Base-by-base conservation (phyloP, 768 basidiomycete species). In the Paxillus involutus region DNA sequence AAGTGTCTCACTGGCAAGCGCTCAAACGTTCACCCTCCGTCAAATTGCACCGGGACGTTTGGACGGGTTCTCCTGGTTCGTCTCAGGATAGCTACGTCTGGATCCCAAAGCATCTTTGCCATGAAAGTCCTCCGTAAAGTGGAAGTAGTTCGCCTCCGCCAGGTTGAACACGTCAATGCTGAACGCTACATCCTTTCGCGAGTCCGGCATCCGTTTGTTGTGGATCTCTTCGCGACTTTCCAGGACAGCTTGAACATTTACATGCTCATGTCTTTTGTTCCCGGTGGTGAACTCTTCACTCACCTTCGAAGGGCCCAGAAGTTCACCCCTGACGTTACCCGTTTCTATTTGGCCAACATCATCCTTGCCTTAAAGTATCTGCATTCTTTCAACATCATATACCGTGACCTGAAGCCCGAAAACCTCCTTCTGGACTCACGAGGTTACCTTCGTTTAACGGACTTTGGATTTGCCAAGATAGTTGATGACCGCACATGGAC, bases 401-500 rank as follows among this genome's bases (percentile, higher is more conserved):
- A 98, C 73, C 92, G 96, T 42, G 96, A 98, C 72, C 82, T 99
- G 61, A 98, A 99, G 72, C 97, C 97, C 14, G 97, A 99, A 72
- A 99, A 99, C 65, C 83, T 99, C n/a, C 83, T 99, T 37, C 78
- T 99, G 49, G 97, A 97, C 67, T 85, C 90, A 19, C 83, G 88
- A 37, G 97, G 97, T 6, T 98, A 98, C 66, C 81, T 96, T 59
- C 90, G 93, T 33, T 84, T 98, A 55, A 96, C 95, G 19, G 97
- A 99, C 74, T 99, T 98, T 71, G 96, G 96, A 6, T 98, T 99
- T 68, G 94, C 97, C 35, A 98, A 98, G 72, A 86, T 94, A 52
- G 94, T 98, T 40, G 92, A 95, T 59, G 96, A 98, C 69, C 89
- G 95, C 70, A 98, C 97, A 6, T 98, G 91, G 86, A 99, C 97